Percentiles rank a stretch among this genome's conserved stretches.
Conservation (phyloP, 2,329 filamentous ascomycete species). For the Endothia cerciana region DNA sequence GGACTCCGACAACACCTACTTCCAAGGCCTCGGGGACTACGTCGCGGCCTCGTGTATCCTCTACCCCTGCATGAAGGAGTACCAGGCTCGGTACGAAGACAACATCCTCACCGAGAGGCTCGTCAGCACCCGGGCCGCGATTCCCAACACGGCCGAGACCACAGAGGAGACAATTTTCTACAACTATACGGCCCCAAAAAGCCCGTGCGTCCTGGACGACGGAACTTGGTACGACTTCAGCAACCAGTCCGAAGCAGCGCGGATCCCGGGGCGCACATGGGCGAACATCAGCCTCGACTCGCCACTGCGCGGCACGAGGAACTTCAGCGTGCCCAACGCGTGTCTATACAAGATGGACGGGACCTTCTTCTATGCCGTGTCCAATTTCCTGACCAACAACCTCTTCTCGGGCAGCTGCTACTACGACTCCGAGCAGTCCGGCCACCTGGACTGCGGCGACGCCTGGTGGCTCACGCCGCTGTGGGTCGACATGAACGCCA, state of each 20-base stretch:
- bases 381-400: conserved; percentile 22
- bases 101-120: conserved; percentile 24
- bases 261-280: conserved; percentile 26
- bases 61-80: conserved; percentile 32
- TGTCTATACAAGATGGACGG: conserved; percentile 32
- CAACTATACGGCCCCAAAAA: conserved; percentile 27
- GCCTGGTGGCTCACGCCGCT: conserved; percentile 30
- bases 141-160: conserved; percentile 17
- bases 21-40: conserved; percentile 7
- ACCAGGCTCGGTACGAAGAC: conserved; percentile 11
- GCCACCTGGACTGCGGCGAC: conserved; percentile 26
- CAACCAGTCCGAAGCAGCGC: conserved; percentile 22
- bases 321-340: conserved; percentile 30
- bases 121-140: conserved; percentile 9
- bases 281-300: conserved; percentile 19
- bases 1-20: conserved; percentile 7
- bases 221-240: conserved; percentile 25
- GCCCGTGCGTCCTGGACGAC: conserved; percentile 28
- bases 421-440: conserved; percentile 25
- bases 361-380: conserved; percentile 28
- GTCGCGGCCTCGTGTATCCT: conserved; percentile 28
- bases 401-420: conserved; percentile 27
- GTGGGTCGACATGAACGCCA: conserved; percentile 27
- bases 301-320: not conserved
- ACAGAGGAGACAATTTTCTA: not conserved